Conservation (phyloP, 1,284 basidiomycete genomes). For the Apiotrichum sp. region DNA sequence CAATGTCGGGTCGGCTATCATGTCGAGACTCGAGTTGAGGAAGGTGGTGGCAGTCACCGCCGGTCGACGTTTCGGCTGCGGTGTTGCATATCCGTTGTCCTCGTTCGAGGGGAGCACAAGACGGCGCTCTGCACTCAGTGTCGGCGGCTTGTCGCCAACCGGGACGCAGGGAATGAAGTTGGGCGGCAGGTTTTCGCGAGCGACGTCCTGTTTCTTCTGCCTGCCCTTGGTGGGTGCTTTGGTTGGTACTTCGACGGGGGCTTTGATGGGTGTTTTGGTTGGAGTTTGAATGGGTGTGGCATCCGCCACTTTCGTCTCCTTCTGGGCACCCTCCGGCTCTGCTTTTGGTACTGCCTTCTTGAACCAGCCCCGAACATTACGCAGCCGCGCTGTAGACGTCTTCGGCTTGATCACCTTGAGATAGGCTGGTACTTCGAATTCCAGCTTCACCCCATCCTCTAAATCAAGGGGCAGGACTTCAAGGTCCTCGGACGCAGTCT, state of each 20-base stretch:
- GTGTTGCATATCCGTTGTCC: too few relatives aligned
- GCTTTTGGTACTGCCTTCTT: too few relatives aligned
- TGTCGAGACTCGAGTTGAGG: background rate
- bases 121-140: background rate
- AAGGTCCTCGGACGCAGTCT: too few relatives aligned
- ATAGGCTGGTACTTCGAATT: background rate
- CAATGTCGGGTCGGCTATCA: background rate
- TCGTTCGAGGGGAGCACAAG: background rate
- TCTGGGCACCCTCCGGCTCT: too few relatives aligned
- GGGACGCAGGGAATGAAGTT: background rate
- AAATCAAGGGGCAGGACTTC: background rate
- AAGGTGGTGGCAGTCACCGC: background rate
- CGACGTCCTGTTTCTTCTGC: background rate
- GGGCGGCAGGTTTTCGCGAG: background rate
- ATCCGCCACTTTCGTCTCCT: too few relatives aligned
- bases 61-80: too few relatives aligned
- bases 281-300: too few relatives aligned
- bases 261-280: too few relatives aligned
- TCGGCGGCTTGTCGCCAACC: background rate
- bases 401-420: background rate
- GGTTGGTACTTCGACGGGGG: too few relatives aligned
- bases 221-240: too few relatives aligned
- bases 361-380: too few relatives aligned
- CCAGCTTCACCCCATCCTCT: background rate
- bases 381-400: too few relatives aligned